Evolutionary conservation across 306 rosid genomes (phyloP).

Genomic region (Corylus americana): DNA sequence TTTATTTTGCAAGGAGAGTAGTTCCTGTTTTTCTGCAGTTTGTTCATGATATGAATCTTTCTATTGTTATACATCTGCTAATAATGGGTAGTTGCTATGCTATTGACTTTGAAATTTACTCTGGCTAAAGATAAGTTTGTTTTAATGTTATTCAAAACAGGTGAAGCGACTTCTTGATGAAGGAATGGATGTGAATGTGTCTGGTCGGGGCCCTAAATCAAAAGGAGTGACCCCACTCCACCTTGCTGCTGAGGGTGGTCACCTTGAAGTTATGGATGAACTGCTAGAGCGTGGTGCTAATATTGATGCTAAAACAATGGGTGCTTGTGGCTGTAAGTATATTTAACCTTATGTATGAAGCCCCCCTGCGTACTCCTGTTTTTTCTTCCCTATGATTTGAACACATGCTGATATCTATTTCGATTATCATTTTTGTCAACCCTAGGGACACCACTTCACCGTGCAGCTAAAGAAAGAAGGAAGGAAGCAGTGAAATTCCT

Average conservation of each 20-base stretch:
- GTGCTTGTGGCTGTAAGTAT: slow-evolving; percentile 91
- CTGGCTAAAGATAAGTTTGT: background rate
- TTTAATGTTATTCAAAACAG: slow-evolving; percentile 34
- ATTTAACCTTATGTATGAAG: background rate
- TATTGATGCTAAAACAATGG: slow-evolving; percentile 93
- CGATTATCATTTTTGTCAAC: background rate
- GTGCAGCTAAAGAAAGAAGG: slow-evolving; percentile 92
- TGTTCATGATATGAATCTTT: too few relatives aligned
- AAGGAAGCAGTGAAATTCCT: slow-evolving; percentile 80
- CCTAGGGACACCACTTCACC: slow-evolving; percentile 97
- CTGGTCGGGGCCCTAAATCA: slow-evolving; percentile 88
- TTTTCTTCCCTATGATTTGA: background rate
- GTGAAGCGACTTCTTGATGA: slow-evolving; percentile 77
- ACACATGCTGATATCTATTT: background rate
- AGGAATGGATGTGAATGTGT: slow-evolving; percentile 89
- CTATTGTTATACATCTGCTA: too few relatives aligned
- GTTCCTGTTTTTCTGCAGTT: too few relatives aligned
- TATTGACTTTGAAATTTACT: background rate
- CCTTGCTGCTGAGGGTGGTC: slow-evolving; percentile 98
- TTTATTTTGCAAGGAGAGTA: too few relatives aligned
- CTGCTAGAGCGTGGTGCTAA: slow-evolving; percentile 94
- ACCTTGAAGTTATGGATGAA: slow-evolving; percentile 86
- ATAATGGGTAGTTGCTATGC: background rate
- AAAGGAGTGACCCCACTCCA: slow-evolving; percentile 94
- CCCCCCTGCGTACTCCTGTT: background rate